Evolutionary conservation across 1,284 basidiomycete genomes (phyloP).

Genomic region (Taiwanofungus camphoratus): DNA sequence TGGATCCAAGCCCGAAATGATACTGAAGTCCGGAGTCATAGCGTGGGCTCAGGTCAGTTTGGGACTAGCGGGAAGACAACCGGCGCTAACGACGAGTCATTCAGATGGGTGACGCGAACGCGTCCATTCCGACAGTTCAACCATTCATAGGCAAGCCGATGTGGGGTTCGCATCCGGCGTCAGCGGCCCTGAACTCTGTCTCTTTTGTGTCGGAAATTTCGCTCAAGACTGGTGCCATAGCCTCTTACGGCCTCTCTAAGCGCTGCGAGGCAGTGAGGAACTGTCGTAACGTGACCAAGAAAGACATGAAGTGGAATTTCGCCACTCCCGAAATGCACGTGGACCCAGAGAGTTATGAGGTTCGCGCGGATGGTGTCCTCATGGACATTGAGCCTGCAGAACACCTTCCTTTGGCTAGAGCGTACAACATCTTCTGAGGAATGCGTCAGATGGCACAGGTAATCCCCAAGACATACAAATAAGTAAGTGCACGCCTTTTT

Average conservation of each 20-base stretch:
- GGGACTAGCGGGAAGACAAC: not conserved
- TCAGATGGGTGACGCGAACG: conserved; percentile 92
- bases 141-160: conserved; percentile 83
- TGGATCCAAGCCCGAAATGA: conserved; percentile 87
- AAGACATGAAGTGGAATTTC: conserved; percentile 93
- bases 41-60: conserved; percentile 75
- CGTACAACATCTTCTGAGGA: conserved; percentile 72
- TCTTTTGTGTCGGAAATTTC: conserved; percentile 83
- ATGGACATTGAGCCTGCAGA: conserved; percentile 77
- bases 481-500: no score
- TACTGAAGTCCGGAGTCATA: conserved; percentile 93
- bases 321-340: conserved; percentile 79
- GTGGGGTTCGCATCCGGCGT: conserved; percentile 78
- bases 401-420: conserved; percentile 61
- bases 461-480: no score
- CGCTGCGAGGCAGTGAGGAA: conserved; percentile 69
- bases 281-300: conserved; percentile 77
- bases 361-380: conserved; percentile 74
- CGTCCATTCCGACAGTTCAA: conserved; percentile 90
- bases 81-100: not conserved
- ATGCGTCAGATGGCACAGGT: no score
- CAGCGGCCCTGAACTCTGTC: conserved; percentile 78
- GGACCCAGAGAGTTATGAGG: conserved; percentile 91
- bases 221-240: conserved; percentile 56
- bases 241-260: conserved; percentile 74